Base-by-base conservation (phyloP, 257 asterid species). In the Nicotiana sylvestris region DNA sequence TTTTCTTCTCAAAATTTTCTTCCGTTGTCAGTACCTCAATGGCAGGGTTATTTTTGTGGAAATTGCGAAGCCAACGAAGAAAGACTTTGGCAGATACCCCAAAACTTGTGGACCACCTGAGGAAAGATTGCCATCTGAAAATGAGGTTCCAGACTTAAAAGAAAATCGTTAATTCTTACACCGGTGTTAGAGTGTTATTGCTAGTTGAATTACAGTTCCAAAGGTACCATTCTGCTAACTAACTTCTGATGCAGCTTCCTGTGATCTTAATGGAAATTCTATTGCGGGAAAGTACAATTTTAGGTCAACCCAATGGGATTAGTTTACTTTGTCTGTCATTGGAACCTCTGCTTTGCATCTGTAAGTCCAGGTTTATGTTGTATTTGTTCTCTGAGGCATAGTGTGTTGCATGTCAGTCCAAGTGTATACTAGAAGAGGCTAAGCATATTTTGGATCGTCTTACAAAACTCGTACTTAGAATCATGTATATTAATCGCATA, bases 81-180 rank as follows among this genome's bases (percentile, higher is more conserved):
- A 82, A 29, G 89, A 87, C 39, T 88, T 85, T 80, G 91, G 89
- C 69, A 85, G 88, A 55, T 84, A 85, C 37, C 91, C 92, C 0
- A 89, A 43, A 85, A 84, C 90, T 80, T 86, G 89, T 32, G 96
- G 93, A 0, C 93, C 92, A 51, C 93, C 94, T 80, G 86, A 62
- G 65, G 84, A 87, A 57, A 85, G 60, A 33, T 60, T 51, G 55
- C 74, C 78, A 51, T 65, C 57, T 18, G 35, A 82, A 29, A 86
- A 78, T 68, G 85, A 77, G 76, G 84, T 51, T 80, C 82, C 53
- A 30, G 66, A 83, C 11, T 68, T 81, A 65, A 32, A n/a, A 64
- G 82, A 83, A 66, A 64, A 67, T 37, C 72, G 4, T 13, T 61
- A 56, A 43, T 6, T 4, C n/a, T 78, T 61, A 53, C n/a, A 0